Base-by-base conservation (phyloP, 495 filamentous ascomycete genomes). In the Trichoderma orchidacearum region DNA sequence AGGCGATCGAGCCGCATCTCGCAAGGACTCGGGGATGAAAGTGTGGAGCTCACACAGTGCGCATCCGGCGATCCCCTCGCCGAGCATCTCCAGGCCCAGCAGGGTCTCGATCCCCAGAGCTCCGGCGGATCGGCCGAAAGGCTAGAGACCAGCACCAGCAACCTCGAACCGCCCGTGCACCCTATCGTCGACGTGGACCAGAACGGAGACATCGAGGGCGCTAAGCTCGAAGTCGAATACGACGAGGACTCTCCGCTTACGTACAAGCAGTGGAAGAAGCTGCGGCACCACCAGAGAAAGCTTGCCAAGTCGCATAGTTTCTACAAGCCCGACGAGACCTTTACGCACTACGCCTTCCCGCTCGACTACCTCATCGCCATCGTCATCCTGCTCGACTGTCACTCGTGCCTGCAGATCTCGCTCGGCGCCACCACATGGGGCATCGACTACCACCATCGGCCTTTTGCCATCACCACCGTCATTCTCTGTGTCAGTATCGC, bases 271-370 rank as follows among this genome's bases (percentile, higher is more conserved):
- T 83, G 89, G 62, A 68, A 69, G 29, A 75, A 73, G 31, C 73
- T 92, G 12, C 72, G 79, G 32, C 80, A 90, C 60, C 86, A 92
- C 63, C 84, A 89, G 61, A 75, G 70, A 30, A 90, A 89, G 61
- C 85, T 90, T 59, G 73, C 83, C 60, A 85, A 81, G 53, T 85
- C 83, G 0, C 87, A 92, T 63, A 87, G 85, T 1, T 92, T 89
- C 68, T 92, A 90, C 73, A 88, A 87, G 64, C 87, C 87, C 0
- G 86, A 92, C 68, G 87, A 90, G 70, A 90, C 86, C 0, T 68
- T 78, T 35, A 90, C 87, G 2, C 87, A 92, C 62, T 77, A 84
- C 62, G 86, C 87, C 6, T 92, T 90, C 61, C 86, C 87, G 0
- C 72, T 87, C 7, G 77, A 79, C 32, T 70, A 87, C 18, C 78